Percentiles rank a stretch among this genome's conserved stretches.
Evolutionary conservation across 768 basidiomycete genomes (phyloP).

Genomic region (Suillus discolor): DNA sequence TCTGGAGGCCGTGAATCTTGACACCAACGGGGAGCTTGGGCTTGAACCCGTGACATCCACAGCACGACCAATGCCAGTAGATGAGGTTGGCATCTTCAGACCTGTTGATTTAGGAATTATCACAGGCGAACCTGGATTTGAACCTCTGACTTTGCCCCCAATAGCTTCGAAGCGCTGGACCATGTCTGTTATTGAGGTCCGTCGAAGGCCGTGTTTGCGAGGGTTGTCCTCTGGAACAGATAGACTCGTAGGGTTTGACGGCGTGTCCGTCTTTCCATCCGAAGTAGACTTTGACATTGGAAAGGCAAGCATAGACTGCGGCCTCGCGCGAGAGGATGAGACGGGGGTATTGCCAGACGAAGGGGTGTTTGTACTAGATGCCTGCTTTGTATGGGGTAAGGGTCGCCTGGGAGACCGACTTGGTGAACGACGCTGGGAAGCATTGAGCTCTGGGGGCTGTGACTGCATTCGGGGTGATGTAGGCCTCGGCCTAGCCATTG

Average conservation of each 20-base stretch:
- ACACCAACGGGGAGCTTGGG: slow-evolving; percentile 24
- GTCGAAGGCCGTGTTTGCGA: slow-evolving; percentile 43
- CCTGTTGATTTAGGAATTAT: slow-evolving; percentile 32
- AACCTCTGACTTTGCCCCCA: slow-evolving; percentile 39
- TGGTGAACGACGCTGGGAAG: slow-evolving; percentile 25
- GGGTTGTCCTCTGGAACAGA: slow-evolving; percentile 51
- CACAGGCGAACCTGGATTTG: slow-evolving; percentile 32
- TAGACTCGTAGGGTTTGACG: slow-evolving; percentile 37
- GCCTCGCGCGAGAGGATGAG: slow-evolving; percentile 56
- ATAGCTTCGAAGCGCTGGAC: slow-evolving; percentile 82
- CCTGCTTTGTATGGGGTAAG: slow-evolving; percentile 32
- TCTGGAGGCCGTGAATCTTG: slow-evolving; percentile 29
- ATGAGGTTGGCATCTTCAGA: slow-evolving; percentile 21
- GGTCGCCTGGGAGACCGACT: slow-evolving; percentile 32
- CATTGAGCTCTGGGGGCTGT: slow-evolving; percentile 13
- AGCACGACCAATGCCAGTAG: slow-evolving; percentile 23
- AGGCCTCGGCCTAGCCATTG: slow-evolving; percentile 22
- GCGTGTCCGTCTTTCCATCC: slow-evolving; percentile 38
- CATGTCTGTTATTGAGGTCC: slow-evolving; percentile 86
- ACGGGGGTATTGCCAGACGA: slow-evolving; percentile 25
- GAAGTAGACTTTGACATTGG: slow-evolving; percentile 47
- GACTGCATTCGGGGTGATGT: slow-evolving; percentile 27
- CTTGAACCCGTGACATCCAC: slow-evolving; percentile 18
- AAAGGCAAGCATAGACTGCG: slow-evolving; percentile 82
- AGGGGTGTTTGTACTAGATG: slow-evolving; percentile 28